phyloP scores from a whole-genome alignment of 2,329 filamentous ascomycete genomes.

The Helminthosporium solani region DNA sequence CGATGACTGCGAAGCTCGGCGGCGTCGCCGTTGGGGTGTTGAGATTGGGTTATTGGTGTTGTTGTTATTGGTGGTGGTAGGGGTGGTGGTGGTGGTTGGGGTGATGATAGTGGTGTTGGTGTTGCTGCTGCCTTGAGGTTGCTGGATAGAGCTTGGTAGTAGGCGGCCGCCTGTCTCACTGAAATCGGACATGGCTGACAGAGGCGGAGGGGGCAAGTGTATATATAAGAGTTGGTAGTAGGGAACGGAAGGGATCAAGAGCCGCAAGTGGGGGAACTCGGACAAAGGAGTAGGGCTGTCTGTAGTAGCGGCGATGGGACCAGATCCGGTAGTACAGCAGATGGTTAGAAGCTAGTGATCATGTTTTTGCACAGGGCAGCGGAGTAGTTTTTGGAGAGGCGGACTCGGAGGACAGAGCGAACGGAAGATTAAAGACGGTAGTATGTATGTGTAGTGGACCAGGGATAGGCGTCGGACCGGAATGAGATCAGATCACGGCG shows the following conservation, averaged over 20 bases:
- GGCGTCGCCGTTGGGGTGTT: constrained; percentile 20
- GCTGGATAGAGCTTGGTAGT: constrained; percentile 27
- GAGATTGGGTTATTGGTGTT: constrained; percentile 12
- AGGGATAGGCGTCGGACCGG: constrained; percentile 26
- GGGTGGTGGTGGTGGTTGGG: constrained; percentile 22
- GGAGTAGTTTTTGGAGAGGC: constrained; percentile 30
- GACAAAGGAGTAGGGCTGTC: constrained; percentile 24
- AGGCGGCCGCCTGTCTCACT: constrained; percentile 36
- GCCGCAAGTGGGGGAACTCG: constrained; percentile 33
- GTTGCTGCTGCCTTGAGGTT: constrained; percentile 19
- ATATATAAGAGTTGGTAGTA: constrained; percentile 30
- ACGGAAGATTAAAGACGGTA: constrained; percentile 32
- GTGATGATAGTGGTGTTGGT: constrained; percentile 12
- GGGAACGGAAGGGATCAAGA: constrained; percentile 33
- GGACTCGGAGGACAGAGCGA: constrained; percentile 24
- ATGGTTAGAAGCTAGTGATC: constrained; percentile 33
- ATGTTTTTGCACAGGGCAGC: constrained; percentile 30
- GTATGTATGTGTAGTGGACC: too few relatives aligned
- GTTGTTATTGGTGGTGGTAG: not conserved
- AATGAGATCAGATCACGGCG: constrained; percentile 28
- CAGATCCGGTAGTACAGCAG: constrained; percentile 37
- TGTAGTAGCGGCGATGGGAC: constrained; percentile 25
- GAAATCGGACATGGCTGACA: constrained; percentile 35
- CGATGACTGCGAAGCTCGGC: constrained; percentile 27
- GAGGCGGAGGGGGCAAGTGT: constrained; percentile 30